Evolutionary conservation across 106 monocot genomes (phyloP).

Genomic region (Chionographis japonica): DNA sequence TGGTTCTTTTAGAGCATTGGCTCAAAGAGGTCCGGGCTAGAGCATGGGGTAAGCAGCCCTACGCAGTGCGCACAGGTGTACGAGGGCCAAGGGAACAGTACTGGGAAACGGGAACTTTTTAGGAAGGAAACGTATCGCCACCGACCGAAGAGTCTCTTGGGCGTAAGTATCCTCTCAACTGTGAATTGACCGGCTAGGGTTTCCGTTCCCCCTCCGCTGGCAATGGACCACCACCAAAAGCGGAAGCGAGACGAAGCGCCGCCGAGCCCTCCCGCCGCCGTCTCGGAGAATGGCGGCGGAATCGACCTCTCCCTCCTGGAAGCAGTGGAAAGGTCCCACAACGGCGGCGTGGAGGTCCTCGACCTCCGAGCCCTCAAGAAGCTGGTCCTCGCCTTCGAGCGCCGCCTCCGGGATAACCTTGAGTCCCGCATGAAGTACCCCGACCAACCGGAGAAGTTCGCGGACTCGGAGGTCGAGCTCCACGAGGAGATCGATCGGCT

Average conservation of each 20-base stretch:
- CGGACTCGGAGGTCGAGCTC: constrained; percentile 94
- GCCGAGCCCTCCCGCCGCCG: background rate
- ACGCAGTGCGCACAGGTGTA: no score
- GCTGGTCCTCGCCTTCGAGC: constrained; percentile 90
- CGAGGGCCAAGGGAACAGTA: no score
- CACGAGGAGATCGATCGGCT: constrained; percentile 78
- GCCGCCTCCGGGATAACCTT: constrained; percentile 89
- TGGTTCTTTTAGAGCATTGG: no score
- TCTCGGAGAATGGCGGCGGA: background rate
- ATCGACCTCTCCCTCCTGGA: constrained; percentile 89
- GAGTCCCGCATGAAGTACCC: constrained; percentile 91
- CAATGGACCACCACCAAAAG: constrained; percentile 18
- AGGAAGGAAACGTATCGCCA: background rate
- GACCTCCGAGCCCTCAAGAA: constrained; percentile 77
- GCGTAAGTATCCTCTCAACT: no score
- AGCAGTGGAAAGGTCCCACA: constrained; percentile 59
- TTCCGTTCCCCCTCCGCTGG: background rate
- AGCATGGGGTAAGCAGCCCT: no score
- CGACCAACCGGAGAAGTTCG: constrained; percentile 75
- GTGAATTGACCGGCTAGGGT: constrained; percentile 4
- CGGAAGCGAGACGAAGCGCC: constrained; percentile 39
- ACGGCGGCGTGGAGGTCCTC: constrained; percentile 52
- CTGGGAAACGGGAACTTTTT: no score
- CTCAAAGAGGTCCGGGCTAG: no score
- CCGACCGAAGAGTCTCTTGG: no score